A percentile compares a stretch with the other conserved stretches of the same genome.
phyloP scores from a whole-genome alignment of 208 protist species.

The Trichomonas tenax region DNA sequence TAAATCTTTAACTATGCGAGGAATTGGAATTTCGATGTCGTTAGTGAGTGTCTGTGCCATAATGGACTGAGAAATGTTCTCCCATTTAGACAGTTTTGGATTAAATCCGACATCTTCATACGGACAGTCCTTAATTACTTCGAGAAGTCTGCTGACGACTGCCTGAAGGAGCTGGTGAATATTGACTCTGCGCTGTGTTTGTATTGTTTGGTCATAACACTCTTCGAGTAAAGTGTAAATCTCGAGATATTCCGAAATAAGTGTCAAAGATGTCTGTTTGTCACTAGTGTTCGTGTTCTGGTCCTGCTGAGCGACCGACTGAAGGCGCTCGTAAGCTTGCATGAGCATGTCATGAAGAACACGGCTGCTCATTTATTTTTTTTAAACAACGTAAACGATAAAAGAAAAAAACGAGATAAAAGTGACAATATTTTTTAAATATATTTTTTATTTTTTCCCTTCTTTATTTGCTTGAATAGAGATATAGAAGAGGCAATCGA shows the following conservation, averaged over 20 bases:
- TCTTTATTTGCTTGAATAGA: too few species aligned
- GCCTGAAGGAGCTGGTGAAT: background rate
- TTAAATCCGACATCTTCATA: background rate
- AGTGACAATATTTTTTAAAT: too few species aligned
- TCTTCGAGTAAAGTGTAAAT: background rate
- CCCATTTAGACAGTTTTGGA: background rate
- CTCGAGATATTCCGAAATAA: background rate
- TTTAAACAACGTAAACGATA: too few species aligned
- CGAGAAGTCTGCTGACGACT: background rate
- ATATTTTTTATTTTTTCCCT: too few species aligned
- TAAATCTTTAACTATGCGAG: constrained; percentile 17
- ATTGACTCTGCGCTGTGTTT: background rate
- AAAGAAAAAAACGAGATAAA: too few species aligned
- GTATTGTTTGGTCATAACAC: constrained; percentile 20
- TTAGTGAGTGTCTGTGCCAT: background rate
- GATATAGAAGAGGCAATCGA: too few species aligned
- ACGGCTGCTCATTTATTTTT: background rate
- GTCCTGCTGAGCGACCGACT: background rate
- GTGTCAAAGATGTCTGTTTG: background rate
- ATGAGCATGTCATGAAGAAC: background rate
- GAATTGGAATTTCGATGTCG: constrained; percentile 7
- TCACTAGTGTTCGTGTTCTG: background rate
- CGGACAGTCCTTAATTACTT: background rate
- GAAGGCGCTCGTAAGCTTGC: background rate
- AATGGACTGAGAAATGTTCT: background rate